Conservation (phyloP, 495 filamentous ascomycete genomes). For the Penicilliopsis zonata region DNA sequence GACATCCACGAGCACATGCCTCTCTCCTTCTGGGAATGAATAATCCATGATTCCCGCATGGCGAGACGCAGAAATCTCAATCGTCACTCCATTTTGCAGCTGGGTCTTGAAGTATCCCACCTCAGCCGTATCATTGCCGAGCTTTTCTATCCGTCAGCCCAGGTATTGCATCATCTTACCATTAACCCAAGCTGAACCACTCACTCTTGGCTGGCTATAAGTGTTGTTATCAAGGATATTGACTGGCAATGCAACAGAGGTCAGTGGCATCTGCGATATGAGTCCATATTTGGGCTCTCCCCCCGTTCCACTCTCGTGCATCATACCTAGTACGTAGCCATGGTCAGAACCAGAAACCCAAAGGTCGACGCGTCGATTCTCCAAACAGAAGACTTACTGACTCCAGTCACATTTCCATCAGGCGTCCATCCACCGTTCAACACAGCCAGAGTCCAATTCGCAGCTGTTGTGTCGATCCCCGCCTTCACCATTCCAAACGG, state of each 20-base stretch:
- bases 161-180: not conserved
- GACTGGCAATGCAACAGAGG: constrained; percentile 16
- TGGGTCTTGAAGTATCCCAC: constrained; percentile 52
- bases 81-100: constrained; percentile 39
- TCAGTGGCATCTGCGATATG: constrained; percentile 50
- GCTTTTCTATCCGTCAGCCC: constrained; percentile 6
- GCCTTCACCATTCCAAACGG: constrained; percentile 60
- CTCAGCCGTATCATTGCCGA: constrained; percentile 34
- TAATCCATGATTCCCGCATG: constrained; percentile 53
- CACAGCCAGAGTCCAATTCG: constrained; percentile 35
- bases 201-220: constrained; percentile 25
- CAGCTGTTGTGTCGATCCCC: constrained; percentile 46
- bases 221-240: constrained; percentile 30
- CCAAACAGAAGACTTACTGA: constrained; percentile 23
- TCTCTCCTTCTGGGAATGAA: constrained; percentile 35
- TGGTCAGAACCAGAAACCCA: too few species aligned
- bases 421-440: constrained; percentile 46
- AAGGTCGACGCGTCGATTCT: too few species aligned
- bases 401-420: constrained; percentile 47
- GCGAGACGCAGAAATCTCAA: constrained; percentile 46
- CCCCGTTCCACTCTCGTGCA: constrained; percentile 61
- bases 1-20: constrained; percentile 48
- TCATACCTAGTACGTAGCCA: constrained; percentile 38
- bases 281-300: constrained; percentile 60
- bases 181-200: constrained; percentile 2